Evolutionary conservation across 352 stramenopile genomes (phyloP).

Genomic region (Pythium aristosporum): DNA sequence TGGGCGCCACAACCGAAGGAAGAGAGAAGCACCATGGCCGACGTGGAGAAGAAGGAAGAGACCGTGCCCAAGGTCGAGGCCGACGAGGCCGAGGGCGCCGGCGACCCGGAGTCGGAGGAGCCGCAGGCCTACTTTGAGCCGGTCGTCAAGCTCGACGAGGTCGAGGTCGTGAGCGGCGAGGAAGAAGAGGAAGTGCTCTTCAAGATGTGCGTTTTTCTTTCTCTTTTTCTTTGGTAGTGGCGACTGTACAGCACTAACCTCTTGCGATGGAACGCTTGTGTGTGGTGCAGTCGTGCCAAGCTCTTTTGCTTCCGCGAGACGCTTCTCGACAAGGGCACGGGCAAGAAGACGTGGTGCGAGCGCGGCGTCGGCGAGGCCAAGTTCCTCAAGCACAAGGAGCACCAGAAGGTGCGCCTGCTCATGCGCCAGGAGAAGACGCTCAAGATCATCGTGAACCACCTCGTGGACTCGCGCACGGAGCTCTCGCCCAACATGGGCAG

Average conservation of each 20-base stretch:
- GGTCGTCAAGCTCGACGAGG: slow-evolving; percentile 88
- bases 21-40: slow-evolving; percentile 24
- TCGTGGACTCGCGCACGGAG: slow-evolving; percentile 95
- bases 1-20: slow-evolving; percentile 8
- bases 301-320: slow-evolving; percentile 97
- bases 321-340: slow-evolving; percentile 96
- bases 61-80: slow-evolving; percentile 53
- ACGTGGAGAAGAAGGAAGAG: slow-evolving; percentile 70
- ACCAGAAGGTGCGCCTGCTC: slow-evolving; percentile 92
- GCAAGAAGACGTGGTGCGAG: slow-evolving; percentile 98
- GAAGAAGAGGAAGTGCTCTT: slow-evolving; percentile 96
- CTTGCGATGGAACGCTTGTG: neutral
- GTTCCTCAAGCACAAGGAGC: slow-evolving; percentile 97
- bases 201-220: slow-evolving; percentile 64
- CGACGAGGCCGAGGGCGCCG: slow-evolving; percentile 42
- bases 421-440: slow-evolving; percentile 99
- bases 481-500: slow-evolving; percentile 95
- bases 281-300: slow-evolving; percentile 85
- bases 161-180: slow-evolving; percentile 97
- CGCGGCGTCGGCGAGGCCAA: slow-evolving; percentile 95
- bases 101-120: slow-evolving; percentile 75
- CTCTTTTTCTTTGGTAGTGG: neutral
- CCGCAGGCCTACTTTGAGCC: slow-evolving; percentile 88
- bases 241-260: neutral
- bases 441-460: slow-evolving; percentile 98